phyloP scores from a whole-genome alignment of 108 stramenopile genomes.

The Cylindrotheca fusiformis region DNA sequence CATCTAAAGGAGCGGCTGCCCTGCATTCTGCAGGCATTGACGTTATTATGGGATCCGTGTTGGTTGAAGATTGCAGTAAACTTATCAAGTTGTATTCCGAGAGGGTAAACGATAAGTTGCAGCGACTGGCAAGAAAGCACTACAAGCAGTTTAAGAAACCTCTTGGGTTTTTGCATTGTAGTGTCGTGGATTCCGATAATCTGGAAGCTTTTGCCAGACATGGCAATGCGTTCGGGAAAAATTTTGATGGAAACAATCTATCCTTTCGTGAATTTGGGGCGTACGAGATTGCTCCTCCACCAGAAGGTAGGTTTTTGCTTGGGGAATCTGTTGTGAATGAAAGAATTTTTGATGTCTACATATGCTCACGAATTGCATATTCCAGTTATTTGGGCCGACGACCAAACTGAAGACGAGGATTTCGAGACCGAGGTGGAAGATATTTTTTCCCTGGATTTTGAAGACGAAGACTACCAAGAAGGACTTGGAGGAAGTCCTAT shows the following conservation, averaged over 20 bases:
- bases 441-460: conserved; percentile 52
- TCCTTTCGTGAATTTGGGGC: conserved; percentile 75
- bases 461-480: conserved; percentile 55
- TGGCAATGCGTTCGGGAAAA: conserved; percentile 83
- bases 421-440: conserved; percentile 26
- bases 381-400: conserved; percentile 19
- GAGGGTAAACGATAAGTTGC: conserved; percentile 55
- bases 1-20: conserved; percentile 54
- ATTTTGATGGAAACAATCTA: conserved; percentile 68
- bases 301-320: conserved; percentile 46
- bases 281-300: conserved; percentile 81
- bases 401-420: conserved; percentile 31
- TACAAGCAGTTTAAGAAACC: conserved; percentile 52
- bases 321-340: conserved; percentile 52
- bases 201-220: conserved; percentile 79
- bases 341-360: no score
- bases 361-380: no score
- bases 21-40: conserved; percentile 65
- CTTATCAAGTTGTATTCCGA: conserved; percentile 56
- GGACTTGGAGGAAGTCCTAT: conserved; percentile 51
- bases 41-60: conserved; percentile 58
- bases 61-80: conserved; percentile 44
- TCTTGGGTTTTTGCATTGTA: conserved; percentile 81
- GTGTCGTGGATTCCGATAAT: conserved; percentile 79
- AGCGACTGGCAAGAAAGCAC: conserved; percentile 68